Evolutionary conservation across 2,329 filamentous ascomycete species (phyloP).

Genomic region (Cercospora sp.): DNA sequence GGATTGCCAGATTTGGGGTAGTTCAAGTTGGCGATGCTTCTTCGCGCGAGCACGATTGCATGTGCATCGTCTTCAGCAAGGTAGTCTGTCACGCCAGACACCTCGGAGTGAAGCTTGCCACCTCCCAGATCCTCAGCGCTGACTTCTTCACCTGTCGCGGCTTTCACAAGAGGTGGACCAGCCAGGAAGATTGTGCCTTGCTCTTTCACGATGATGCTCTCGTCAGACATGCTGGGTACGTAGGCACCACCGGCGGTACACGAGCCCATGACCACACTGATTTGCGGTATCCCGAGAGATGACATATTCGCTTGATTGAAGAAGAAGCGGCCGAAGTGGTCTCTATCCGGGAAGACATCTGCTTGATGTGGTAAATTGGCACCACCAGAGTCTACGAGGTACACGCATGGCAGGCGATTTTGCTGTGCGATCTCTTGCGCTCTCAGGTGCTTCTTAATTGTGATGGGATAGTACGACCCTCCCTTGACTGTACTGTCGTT

Average conservation of each 20-base stretch:
- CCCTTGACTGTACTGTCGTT: slow-evolving; percentile 98
- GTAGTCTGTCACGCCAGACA: slow-evolving; percentile 93
- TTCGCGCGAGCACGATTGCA: slow-evolving; percentile 78
- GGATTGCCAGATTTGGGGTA: slow-evolving; percentile 61
- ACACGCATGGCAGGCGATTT: slow-evolving; percentile 83
- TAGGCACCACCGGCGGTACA: slow-evolving; percentile 96
- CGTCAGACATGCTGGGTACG: slow-evolving; percentile 95
- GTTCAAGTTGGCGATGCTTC: slow-evolving; percentile 86
- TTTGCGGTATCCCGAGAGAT: slow-evolving; percentile 81
- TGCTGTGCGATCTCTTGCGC: slow-evolving; percentile 89
- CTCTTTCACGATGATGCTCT: slow-evolving; percentile 92
- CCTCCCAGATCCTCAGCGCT: slow-evolving; percentile 88
- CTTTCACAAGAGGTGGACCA: slow-evolving; percentile 90
- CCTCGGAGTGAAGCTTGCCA: slow-evolving; percentile 82
- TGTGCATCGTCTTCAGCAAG: slow-evolving; percentile 93
- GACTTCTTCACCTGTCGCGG: slow-evolving; percentile 90
- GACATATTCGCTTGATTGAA: slow-evolving; percentile 98
- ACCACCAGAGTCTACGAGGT: slow-evolving; percentile 92
- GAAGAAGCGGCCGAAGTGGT: slow-evolving; percentile 97
- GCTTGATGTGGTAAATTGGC: slow-evolving; percentile 94
- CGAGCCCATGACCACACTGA: slow-evolving; percentile 94
- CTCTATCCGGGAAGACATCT: slow-evolving; percentile 90
- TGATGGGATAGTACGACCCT: slow-evolving; percentile 95
- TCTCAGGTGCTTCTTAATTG: slow-evolving; percentile 93
- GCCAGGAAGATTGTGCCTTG: slow-evolving; percentile 98